Base-by-base conservation (phyloP, 2,329 filamentous ascomycete genomes). In the Blastomyces percursus region DNA sequence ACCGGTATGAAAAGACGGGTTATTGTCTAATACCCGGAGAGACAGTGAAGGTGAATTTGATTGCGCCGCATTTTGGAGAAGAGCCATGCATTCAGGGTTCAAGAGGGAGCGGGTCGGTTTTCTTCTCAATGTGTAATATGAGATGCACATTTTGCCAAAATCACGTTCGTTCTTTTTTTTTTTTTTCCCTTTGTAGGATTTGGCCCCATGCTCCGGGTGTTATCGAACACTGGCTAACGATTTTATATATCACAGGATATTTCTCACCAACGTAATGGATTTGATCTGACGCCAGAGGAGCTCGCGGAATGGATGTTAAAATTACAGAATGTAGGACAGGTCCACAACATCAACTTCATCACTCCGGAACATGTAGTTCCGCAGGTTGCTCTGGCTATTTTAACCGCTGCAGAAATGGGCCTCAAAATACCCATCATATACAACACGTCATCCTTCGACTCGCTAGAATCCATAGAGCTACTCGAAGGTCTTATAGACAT, bases 321-420 rank as follows among this genome's bases (percentile, higher is more conserved):
- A 76, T 77, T 95, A 52, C 90, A 94, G 72, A 81, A 89, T 35
- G 82, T 90, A 2, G 90, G 89, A n/a, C 77, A 81, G 9, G 88
- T 90, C n/a, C 90, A 95, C 77, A 94, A 94, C 72, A 92, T 95
- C 79, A 94, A 96, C 73, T 83, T 93, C 27, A 83, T 95, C 63
- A 95, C 90, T 0, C 90, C 90, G 0, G 90, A 95, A 71, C 91
- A 95, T 72, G 88, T 95, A 21, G 90, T 91, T 3, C 89, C 90
- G 0, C 90, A 94, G 72, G 88, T 94, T 11, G 89, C 84, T 0
- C 77, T 94, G 40, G 87, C 86, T 16, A 90, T 94, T 67, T 78
- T 95, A 30, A 82, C 88, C 65, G 89, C 90, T 0, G 81, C 83
- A 56, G 85, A 90, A 32, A 77, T 86, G 44, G 90, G 90, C 0